Evolutionary conservation across 306 rosid species (phyloP).

Genomic region (Boehmeria nivea): DNA sequence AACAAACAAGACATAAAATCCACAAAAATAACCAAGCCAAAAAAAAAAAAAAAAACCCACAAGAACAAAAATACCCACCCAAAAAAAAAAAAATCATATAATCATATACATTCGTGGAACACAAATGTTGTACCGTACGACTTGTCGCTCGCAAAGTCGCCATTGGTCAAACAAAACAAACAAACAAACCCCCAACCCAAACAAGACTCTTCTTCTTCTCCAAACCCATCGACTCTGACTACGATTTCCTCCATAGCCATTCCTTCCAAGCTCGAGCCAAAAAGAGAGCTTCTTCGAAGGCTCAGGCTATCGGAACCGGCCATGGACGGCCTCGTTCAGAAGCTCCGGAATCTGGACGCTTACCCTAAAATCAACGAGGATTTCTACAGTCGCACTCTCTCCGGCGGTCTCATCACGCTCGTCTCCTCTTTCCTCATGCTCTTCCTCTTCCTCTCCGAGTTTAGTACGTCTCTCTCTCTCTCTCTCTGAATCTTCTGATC

Average conservation of each 20-base stretch:
- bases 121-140: too few relatives aligned
- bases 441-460: slow-evolving; percentile 79
- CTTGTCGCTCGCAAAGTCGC: too few relatives aligned
- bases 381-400: slow-evolving; percentile 71
- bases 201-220: background rate
- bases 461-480: slow-evolving; percentile 41
- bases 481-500: background rate
- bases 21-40: too few relatives aligned
- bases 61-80: too few relatives aligned
- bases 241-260: too few relatives aligned
- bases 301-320: slow-evolving; percentile 4
- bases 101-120: too few relatives aligned
- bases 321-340: slow-evolving; percentile 53
- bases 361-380: slow-evolving; percentile 95
- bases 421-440: slow-evolving; percentile 63
- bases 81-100: too few relatives aligned
- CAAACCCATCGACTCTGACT: too few relatives aligned
- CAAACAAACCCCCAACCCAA: background rate
- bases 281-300: too few relatives aligned
- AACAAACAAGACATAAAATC: too few relatives aligned
- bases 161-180: background rate
- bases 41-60: too few relatives aligned
- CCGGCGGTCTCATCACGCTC: slow-evolving; percentile 85
- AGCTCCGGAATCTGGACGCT: slow-evolving; percentile 88
- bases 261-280: too few relatives aligned